Percentiles rank a stretch among this genome's conserved stretches.
Conservation (phyloP, 805 yeast species). For the Wickerhamiella azymoides region DNA sequence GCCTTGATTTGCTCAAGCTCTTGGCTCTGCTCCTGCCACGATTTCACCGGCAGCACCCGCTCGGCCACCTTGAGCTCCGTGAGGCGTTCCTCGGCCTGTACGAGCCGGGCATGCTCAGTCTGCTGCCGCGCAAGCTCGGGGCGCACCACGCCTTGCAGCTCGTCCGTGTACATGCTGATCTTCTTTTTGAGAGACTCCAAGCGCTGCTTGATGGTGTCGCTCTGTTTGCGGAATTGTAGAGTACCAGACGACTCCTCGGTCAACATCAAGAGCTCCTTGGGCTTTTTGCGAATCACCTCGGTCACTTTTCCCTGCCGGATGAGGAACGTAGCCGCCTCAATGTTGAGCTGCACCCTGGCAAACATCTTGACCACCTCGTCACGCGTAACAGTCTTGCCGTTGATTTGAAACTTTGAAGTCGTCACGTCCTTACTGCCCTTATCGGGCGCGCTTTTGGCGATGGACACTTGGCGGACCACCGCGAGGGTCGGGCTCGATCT, state of each 20-base stretch:
- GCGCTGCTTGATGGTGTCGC: slow-evolving; percentile 79
- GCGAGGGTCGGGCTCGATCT: slow-evolving; percentile 49
- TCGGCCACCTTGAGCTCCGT: slow-evolving; percentile 9
- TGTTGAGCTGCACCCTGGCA: slow-evolving; percentile 89
- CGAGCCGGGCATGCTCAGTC: slow-evolving; percentile 37
- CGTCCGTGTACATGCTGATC: slow-evolving; percentile 56
- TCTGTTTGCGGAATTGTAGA: slow-evolving; percentile 82
- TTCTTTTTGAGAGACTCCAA: slow-evolving; percentile 86
- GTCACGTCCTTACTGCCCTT: slow-evolving; percentile 66
- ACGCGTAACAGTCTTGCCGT: slow-evolving; percentile 94
- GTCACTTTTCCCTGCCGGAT: slow-evolving; percentile 99
- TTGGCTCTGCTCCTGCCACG: neutral
- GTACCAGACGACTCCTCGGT: slow-evolving; percentile 99
- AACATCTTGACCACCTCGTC: slow-evolving; percentile 79
- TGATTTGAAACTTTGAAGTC: slow-evolving; percentile 68
- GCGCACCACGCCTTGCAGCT: slow-evolving; percentile 76
- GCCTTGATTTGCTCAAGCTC: neutral
- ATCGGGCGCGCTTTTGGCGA: neutral
- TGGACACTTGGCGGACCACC: slow-evolving; percentile 71
- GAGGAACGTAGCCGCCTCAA: slow-evolving; percentile 90
- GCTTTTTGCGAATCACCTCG: slow-evolving; percentile 91
- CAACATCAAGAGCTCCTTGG: slow-evolving; percentile 72
- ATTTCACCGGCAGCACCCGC: neutral
- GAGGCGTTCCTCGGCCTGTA: slow-evolving; percentile 35
- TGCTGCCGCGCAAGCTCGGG: slow-evolving; percentile 44